Evolutionary conservation across 108 stramenopile species (phyloP), one percentile per base, ranked within the genome.

Genomic region (Cyclotella kingstonii): DNA sequence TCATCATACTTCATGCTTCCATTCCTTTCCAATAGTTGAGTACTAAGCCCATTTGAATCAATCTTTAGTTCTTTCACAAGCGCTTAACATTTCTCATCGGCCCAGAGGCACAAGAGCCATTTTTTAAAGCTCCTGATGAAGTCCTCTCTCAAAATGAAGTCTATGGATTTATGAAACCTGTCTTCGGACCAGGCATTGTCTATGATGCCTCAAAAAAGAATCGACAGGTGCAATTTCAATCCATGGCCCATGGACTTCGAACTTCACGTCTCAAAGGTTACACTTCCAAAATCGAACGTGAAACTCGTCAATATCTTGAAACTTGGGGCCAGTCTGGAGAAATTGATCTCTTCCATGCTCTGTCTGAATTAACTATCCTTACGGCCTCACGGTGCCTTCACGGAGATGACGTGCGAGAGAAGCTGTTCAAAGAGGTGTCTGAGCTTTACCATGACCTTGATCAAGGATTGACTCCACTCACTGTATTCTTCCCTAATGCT

Each of bases 101-200:
- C 0, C 98, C 99, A 8, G 94, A 97, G 49, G 95, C 95, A 1
- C 95, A 95, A 71, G 85, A 84, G 21, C 80, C 96, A 19, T 99
- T 99, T 84, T 99, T 92, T 83, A 93, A 91, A 66, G 84, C 86
- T 17, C 62, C 56, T 39, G 98, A 99, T 62, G 96, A 98, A 46
- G 80, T 81, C 12, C 68, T 99, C 71, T 84, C 82, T 50, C 99
- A 98, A 77, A 79, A 93, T 50, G 96, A 95, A 66, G 91, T 89
- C 29, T 99, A 99, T 76, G 85, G 84, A 26, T 99, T 98, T 80
- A 99, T 98, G 94, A 92, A 83, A 62, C 93, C 97, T 25, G 96
- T 99, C 60, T 99, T 99, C 74, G 98, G 98, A 23, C 73, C 82
- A 3, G 89, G 81, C 46, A 82, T 96, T 46, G 97, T 99, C 50